phyloP scores from a whole-genome alignment of 495 filamentous ascomycete species.

The Neurospora sp. region DNA sequence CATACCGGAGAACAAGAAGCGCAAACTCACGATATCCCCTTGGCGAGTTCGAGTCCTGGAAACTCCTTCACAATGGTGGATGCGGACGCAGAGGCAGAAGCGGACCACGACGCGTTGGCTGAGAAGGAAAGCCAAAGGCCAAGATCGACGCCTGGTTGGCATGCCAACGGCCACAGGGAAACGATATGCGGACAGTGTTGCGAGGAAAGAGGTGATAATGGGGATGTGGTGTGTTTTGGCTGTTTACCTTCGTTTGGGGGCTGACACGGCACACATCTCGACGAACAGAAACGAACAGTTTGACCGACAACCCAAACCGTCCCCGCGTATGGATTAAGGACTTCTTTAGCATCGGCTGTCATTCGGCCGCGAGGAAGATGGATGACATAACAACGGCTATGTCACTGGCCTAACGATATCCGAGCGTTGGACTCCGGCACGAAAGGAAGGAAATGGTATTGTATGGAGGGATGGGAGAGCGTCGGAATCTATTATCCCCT shows the following conservation, averaged over 20 bases:
- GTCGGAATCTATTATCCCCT: neutral
- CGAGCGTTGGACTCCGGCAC: neutral
- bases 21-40: neutral
- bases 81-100: constrained; percentile 13
- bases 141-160: constrained; percentile 13
- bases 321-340: neutral
- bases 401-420: neutral
- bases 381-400: neutral
- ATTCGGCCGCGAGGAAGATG: neutral
- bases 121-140: neutral
- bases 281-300: neutral
- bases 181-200: constrained; percentile 39
- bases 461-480: neutral
- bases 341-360: neutral
- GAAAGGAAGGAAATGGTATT: neutral
- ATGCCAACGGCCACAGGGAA: constrained; percentile 25
- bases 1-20: neutral
- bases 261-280: constrained; percentile 7
- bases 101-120: neutral
- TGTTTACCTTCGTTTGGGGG: constrained; percentile 34
- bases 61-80: constrained; percentile 33
- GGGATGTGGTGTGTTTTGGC: constrained; percentile 37
- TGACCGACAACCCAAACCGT: neutral
- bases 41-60: constrained; percentile 9
- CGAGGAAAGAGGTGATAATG: constrained; percentile 33